Evolutionary conservation across 345 rosid genomes (phyloP), one percentile per base, ranked within the genome.

Genomic region (Ricinus communis): DNA sequence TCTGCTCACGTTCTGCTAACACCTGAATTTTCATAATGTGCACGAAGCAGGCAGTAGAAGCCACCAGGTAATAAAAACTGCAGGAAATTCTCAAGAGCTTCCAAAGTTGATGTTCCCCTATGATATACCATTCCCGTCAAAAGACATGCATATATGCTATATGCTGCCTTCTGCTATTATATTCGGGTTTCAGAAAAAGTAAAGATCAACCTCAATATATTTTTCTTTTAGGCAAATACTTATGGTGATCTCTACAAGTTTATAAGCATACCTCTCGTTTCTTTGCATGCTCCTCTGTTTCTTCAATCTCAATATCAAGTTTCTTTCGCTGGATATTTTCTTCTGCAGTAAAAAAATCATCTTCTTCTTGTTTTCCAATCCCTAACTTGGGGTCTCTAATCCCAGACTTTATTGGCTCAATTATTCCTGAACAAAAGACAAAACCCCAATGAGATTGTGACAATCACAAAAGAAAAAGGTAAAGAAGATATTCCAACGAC

Each of bases 11-110:
- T 80, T 89, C 99, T 79, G 99, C 98, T 84, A 90, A 68, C 73
- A 92, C 99, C 99, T 95, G 99, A 85, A 95, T 95, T 88, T 89
- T 90, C 96, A 94, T 87, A 95, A 95, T 84, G 90, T 93, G 96
- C 87, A 92, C 88, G 97, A 90, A 92, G 98, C 93, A 79, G 97
- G 99, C 91, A 95, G 96, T 90, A 93, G 94, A 85, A 88, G 89
- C 96, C 92, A 87, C 96, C 97, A 90, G 92, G 93, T 88, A 91
- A 91, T 94, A 94, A 90, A 94, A 87, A 91, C 97, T 87, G 95
- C 87, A 87, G 85, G 88, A 85, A 87, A 89, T 80, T 84, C 88
- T 86, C 90, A 82, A 86, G 86, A 85, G 82, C 89, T 89, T 86
- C 88, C 84, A 85, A 87, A 80, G 86, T 89, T 84, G 84, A 83